A percentile compares a stretch with the other conserved stretches of the same genome.
phyloP scores from a whole-genome alignment of 192 early-diverging fungal genomes.

The Jimgerdemannia lactiflua region DNA sequence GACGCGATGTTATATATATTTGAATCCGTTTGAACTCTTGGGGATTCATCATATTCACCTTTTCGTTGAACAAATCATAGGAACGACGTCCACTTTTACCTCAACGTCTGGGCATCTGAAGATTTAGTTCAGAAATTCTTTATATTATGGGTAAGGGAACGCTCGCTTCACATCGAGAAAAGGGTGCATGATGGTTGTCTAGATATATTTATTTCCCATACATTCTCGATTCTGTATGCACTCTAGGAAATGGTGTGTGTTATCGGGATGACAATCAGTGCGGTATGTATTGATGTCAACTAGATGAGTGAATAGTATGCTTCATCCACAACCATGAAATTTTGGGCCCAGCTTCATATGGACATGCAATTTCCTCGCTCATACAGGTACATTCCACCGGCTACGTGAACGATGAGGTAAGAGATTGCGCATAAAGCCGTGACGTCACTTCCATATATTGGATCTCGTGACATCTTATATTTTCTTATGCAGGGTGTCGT shows the following conservation, averaged over 20 bases:
- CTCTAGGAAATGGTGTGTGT: constrained; percentile 17
- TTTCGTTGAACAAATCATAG: not conserved
- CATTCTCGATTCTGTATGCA: not conserved
- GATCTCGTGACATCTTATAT: not conserved
- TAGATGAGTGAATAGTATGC: not conserved
- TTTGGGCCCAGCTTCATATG: too few relatives aligned
- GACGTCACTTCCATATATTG: too few relatives aligned
- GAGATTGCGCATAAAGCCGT: not conserved
- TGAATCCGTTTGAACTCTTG: too few relatives aligned
- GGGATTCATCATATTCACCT: not conserved
- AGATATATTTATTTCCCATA: not conserved
- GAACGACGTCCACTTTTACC: constrained; percentile 3
- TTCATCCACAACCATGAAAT: too few relatives aligned
- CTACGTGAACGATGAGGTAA: not conserved
- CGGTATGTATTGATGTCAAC: constrained; percentile 1
- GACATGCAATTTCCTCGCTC: too few relatives aligned
- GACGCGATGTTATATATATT: too few relatives aligned
- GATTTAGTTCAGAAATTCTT: constrained; percentile 24
- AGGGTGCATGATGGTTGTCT: too few relatives aligned
- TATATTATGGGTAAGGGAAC: constrained; percentile 11
- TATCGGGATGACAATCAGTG: constrained; percentile 15
- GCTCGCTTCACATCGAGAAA: not conserved
- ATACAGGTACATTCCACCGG: not conserved
- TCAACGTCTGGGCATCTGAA: constrained; percentile 20
- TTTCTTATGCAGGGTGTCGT: not conserved